Evolutionary conservation across 768 basidiomycete species (phyloP).

Genomic region (Neoboletus brunneissimus): DNA sequence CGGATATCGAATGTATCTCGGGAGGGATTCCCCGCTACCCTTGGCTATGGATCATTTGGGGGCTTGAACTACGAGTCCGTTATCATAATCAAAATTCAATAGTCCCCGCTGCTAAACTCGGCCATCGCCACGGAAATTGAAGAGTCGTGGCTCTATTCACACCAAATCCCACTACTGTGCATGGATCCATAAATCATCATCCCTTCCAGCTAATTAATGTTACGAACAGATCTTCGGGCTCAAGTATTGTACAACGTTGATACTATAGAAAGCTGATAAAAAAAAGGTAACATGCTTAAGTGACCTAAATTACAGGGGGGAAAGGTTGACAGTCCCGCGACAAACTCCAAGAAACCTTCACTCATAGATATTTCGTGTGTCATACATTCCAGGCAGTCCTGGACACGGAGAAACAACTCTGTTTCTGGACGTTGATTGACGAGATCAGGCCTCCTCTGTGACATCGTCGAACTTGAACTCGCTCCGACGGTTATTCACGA

Average conservation of each 20-base stretch:
- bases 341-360: background rate
- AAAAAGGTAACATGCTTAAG: background rate
- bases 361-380: background rate
- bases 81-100: too few species aligned
- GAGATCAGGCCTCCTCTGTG: background rate
- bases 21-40: too few species aligned
- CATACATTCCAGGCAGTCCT: background rate
- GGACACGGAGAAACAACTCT: background rate
- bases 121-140: too few species aligned
- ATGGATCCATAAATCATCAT: too few species aligned
- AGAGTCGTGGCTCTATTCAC: too few species aligned
- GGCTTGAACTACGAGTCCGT: too few species aligned
- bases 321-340: background rate
- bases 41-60: too few species aligned
- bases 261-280: background rate
- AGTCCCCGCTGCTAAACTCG: too few species aligned
- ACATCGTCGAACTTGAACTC: background rate
- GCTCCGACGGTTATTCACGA: conserved; percentile 13
- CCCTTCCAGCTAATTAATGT: too few species aligned
- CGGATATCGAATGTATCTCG: too few species aligned
- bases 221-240: too few species aligned
- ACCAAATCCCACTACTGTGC: too few species aligned
- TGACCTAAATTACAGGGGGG: background rate
- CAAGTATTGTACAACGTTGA: background rate
- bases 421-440: background rate